Base-by-base conservation (phyloP, 208 protist genomes). In the Trypanosoma theileri region DNA sequence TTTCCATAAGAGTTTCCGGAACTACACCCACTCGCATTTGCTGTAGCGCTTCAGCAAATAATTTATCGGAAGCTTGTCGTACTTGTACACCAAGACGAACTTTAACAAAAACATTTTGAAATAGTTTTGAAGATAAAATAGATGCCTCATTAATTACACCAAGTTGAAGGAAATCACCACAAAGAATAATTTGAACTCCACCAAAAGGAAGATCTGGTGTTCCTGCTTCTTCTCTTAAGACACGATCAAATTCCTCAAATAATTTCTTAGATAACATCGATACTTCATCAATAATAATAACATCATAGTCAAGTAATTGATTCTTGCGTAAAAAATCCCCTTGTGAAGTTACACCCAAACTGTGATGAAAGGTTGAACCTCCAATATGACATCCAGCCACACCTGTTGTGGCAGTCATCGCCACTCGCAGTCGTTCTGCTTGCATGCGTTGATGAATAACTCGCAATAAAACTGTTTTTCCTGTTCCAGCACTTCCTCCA, bases 201-300 rank as follows among this genome's bases (percentile, higher is more conserved):
- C 94, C 94, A 75, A 98, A 97, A 26, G 92, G 85, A 8, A 94
- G 40, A 54, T 96, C 90, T n/a, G 85, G 84, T 9, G 86, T 86
- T 53, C 88, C 87, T 51, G 90, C 87, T 60, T 94, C 90, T 44
- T 85, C 85, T 35, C 89, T 85, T 67, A 92, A 52, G 3, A 90
- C 82, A 11, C 71, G 66, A 65, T 98, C 92, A 52, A 98, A 91
- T 45, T 95, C 80, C 53, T 96, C 89, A 67, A 98, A 95, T 50
- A 97, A 76, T 57, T 84, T 71, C 68, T 80, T 81, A 21, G 85
- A 79, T 24, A 98, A 56, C 94, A 97, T 98, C 40, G 88, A 95
- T 26, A 98, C 83, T 77, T 98, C 94, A 59, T 98, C 94, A 58
- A 98, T 95, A 73, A 98, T 86, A 69, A 98, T 86, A 42, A 90